Evolutionary conservation across 805 yeast genomes (phyloP).

Genomic region (Wickerhamiella cacticola): DNA sequence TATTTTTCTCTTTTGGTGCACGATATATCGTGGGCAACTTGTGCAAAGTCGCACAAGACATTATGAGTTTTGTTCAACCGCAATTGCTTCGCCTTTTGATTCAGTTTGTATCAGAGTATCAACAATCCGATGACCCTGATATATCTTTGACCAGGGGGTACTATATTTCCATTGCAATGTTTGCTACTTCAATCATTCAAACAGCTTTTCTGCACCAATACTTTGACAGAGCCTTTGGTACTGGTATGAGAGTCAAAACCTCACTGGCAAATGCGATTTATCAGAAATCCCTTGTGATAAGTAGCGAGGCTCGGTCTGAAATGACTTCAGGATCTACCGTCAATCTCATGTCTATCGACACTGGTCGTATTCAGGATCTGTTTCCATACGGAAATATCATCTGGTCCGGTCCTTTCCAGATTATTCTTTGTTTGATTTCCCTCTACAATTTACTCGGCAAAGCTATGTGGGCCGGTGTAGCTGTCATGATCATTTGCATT

Average conservation of each 20-base stretch:
- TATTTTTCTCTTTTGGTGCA: slow-evolving; percentile 60
- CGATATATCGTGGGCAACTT: slow-evolving; percentile 59
- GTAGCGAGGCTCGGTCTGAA: slow-evolving; percentile 49
- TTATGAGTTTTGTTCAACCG: slow-evolving; percentile 78
- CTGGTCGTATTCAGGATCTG: slow-evolving; percentile 75
- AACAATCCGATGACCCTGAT: slow-evolving; percentile 21
- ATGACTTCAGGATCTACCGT: slow-evolving; percentile 88
- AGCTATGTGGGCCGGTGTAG: slow-evolving; percentile 91
- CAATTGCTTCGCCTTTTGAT: slow-evolving; percentile 62
- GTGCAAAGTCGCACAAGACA: slow-evolving; percentile 63
- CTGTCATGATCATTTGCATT: slow-evolving; percentile 60
- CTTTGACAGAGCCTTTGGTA: slow-evolving; percentile 37
- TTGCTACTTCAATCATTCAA: slow-evolving; percentile 45
- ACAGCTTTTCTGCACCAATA: slow-evolving; percentile 60
- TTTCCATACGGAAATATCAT: slow-evolving; percentile 64
- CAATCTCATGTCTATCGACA: slow-evolving; percentile 87
- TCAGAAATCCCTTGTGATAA: slow-evolving; percentile 55
- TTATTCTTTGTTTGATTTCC: slow-evolving; percentile 59
- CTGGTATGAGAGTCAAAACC: slow-evolving; percentile 48
- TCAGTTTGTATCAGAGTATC: slow-evolving; percentile 42
- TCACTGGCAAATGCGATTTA: slow-evolving; percentile 57
- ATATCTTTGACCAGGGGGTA: slow-evolving; percentile 44
- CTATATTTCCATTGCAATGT: slow-evolving; percentile 51
- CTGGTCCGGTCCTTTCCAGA: slow-evolving; percentile 93
- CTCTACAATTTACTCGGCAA: slow-evolving; percentile 64